Base-by-base conservation (phyloP, 140 eudicot species). In the Cichorium intybus region DNA sequence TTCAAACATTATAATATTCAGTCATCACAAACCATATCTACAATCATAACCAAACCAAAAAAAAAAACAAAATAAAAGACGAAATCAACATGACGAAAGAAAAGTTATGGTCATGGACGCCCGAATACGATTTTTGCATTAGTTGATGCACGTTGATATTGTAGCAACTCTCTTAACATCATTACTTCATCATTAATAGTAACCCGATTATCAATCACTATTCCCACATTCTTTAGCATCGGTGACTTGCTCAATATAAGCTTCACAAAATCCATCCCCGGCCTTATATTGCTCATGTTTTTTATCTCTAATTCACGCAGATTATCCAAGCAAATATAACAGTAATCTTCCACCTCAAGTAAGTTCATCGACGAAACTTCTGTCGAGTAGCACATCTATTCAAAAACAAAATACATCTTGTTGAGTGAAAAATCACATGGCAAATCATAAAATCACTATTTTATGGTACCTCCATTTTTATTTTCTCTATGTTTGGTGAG, bases 241-340 rank as follows among this genome's bases (percentile, higher is more conserved):
- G 56, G 21, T 10, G 76, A 60, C 56, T 60, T 71, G 0, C 46
- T 69, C 59, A 70, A 59, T 11, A 70, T 35, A 59, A 70, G 58
- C 74, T 45, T 69, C 66, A 56, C 64, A 43, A 69, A 56, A 2
- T 69, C 74, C 65, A 60, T 24, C 35, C 22, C 76, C 3, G 63
- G 70, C 47, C 53, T 71, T 2, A 0, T 60, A 34, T 24, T 26
- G 21, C 31, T 1, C 16, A 61, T 24, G 55, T 35, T 60, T 18
- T 8, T 60, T 16, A 71, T 60, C 63, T 49, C 62, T 4, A 71
- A 17, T 11, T 60, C 46, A 60, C 29, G 7, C 1, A 71, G 52
- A 50, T 51, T 31, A 60, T 71, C 70, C 35, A 71, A 60, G 16
- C 3, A 16, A 34, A 61, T 22, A 10, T 24, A 34, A 2, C 46